Percentiles rank a stretch among this genome's conserved stretches.
Evolutionary conservation across 306 rosid species (phyloP).

Genomic region (Boehmeria nivea): DNA sequence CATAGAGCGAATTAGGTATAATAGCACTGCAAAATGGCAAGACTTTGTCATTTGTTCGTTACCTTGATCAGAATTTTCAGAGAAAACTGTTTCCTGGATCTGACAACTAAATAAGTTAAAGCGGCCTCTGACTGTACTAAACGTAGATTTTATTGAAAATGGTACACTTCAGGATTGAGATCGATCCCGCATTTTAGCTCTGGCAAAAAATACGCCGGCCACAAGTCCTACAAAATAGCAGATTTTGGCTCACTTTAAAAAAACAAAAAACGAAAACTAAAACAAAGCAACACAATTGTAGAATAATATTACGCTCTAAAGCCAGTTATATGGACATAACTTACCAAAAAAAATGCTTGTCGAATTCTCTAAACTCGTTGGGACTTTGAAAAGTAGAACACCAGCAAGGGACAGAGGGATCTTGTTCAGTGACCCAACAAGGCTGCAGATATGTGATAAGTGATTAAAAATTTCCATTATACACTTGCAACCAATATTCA

Average conservation of each 20-base stretch:
- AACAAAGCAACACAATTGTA: too few relatives aligned
- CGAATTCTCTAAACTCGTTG: conserved; percentile 90
- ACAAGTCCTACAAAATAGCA: conserved; percentile 63
- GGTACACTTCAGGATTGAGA: conserved; percentile 34
- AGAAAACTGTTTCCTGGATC: too few relatives aligned
- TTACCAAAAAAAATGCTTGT: conserved; percentile 88
- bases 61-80: background rate
- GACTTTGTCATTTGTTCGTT: conserved; percentile 4
- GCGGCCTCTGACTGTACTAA: conserved; percentile 12
- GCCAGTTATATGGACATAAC: conserved; percentile 21
- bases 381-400: conserved; percentile 81
- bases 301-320: background rate
- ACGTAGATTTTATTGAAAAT: background rate
- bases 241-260: background rate
- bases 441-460: conserved; percentile 50
- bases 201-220: conserved; percentile 92
- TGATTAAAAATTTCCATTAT: conserved; percentile 13
- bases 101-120: conserved; percentile 12
- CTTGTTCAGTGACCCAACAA: conserved; percentile 95
- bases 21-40: background rate
- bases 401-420: conserved; percentile 95
- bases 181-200: conserved; percentile 87
- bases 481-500: background rate
- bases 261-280: too few relatives aligned
- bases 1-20: background rate